Evolutionary conservation across 2,329 filamentous ascomycete genomes (phyloP), one percentile per base, ranked within the genome.

Genomic region (Colletotrichum aenigma): DNA sequence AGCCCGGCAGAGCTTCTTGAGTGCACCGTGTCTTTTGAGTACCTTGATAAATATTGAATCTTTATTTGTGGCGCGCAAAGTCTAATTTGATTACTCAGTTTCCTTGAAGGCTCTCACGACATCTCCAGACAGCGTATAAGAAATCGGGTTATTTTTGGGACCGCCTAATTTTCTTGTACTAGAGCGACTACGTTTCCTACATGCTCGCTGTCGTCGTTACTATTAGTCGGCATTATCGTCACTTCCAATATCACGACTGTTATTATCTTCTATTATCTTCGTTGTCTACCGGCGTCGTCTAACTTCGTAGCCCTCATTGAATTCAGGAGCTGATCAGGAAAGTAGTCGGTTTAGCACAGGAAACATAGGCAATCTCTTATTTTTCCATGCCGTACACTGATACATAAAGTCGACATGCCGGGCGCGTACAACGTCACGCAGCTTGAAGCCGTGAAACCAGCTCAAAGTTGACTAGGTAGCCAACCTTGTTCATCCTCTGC

Each of bases 41-140:
- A n/a, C 38, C 38, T 48, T 48, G 38, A 48, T 18, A 48, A 3
- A n/a, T 1, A 2, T n/a, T n/a, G 9, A 48, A 2, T n/a, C 18
- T 18, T 0, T 48, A 9, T 43, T n/a, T 48, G 38, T 48, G 5
- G 18, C 38, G 38, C 9, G 2, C 5, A 12, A 10, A 48, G 18
- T 48, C 38, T n/a, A 48, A 48, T n/a, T 4, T 4, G 9, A 48
- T n/a, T 12, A 48, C 9, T 48, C 3, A n/a, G 18, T 48, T 9
- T 48, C 1, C 9, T 48, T 7, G 18, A 9, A 48, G 38, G 18
- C 36, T 43, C 16, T 43, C 36, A n/a, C 38, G 3, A 48, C 8
- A 2, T n/a, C 18, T n/a, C 3, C 5, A 48, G 3, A 48, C 2
- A n/a, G 38, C 3, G 18, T 1, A 48, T 1, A 12, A 4, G 2